Evolutionary conservation across 306 rosid species (phyloP).

Genomic region (Datisca glomerata): DNA sequence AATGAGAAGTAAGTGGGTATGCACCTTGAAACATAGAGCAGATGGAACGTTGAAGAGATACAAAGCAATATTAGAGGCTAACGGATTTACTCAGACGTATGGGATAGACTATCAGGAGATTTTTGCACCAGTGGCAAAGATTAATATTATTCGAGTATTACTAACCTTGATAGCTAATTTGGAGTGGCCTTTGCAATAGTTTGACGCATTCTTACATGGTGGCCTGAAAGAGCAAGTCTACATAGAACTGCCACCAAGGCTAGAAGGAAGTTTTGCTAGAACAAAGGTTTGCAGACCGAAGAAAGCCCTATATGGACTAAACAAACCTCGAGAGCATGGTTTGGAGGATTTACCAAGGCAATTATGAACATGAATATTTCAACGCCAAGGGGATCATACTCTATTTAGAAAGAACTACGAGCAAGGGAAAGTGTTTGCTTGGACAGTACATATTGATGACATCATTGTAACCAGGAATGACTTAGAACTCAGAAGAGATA

Average conservation of each 20-base stretch:
- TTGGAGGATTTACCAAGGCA: not conserved
- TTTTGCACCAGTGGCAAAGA: too few relatives aligned
- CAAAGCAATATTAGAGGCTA: not conserved
- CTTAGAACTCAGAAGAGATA: not conserved
- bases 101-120: not conserved
- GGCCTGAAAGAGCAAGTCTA: not conserved
- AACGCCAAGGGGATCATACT: conserved; percentile 3
- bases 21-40: not conserved
- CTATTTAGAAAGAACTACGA: not conserved
- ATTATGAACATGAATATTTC: not conserved
- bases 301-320: not conserved
- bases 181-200: not conserved
- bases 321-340: not conserved
- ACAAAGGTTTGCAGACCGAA: not conserved
- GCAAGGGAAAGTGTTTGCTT: not conserved
- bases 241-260: not conserved
- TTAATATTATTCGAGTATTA: not conserved
- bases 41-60: not conserved
- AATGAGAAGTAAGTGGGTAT: conserved; percentile 1
- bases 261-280: too few relatives aligned
- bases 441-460: not conserved
- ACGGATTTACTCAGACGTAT: not conserved
- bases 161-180: not conserved
- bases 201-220: not conserved
- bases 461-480: not conserved